Percentiles rank a stretch among this genome's conserved stretches.
Conservation (phyloP, 2,329 filamentous ascomycete genomes). For the Fusarium beomiforme region DNA sequence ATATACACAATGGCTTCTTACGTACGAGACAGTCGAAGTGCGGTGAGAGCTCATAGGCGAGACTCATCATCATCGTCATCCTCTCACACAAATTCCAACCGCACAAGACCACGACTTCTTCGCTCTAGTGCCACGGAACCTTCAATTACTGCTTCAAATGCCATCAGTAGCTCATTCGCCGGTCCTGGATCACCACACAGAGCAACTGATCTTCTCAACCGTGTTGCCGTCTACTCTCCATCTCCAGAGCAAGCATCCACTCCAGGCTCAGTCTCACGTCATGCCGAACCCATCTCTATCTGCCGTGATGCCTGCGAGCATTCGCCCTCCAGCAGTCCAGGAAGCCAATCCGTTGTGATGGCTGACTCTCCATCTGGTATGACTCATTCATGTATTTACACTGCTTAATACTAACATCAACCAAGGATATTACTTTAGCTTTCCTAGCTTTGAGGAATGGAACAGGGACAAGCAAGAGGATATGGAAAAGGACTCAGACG, state of each 20-base stretch:
- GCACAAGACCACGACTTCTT: slow-evolving; percentile 63
- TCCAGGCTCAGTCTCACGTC: slow-evolving; percentile 34
- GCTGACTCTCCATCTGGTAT: slow-evolving; percentile 44
- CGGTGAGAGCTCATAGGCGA: slow-evolving; percentile 40
- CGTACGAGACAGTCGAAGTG: slow-evolving; percentile 39
- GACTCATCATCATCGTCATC: slow-evolving; percentile 41
- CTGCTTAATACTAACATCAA: slow-evolving; percentile 49
- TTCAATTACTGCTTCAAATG: slow-evolving; percentile 65
- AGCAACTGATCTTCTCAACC: slow-evolving; percentile 65
- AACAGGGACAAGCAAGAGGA: slow-evolving; percentile 52
- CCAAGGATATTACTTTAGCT: slow-evolving; percentile 72
- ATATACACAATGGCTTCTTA: slow-evolving; percentile 40
- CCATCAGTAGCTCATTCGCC: slow-evolving; percentile 61
- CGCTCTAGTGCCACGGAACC: slow-evolving; percentile 66
- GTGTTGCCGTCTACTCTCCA: slow-evolving; percentile 60
- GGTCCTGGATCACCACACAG: slow-evolving; percentile 59
- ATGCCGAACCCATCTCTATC: slow-evolving; percentile 37
- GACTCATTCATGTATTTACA: neutral
- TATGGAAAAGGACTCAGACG: slow-evolving; percentile 39
- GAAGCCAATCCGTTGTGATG: slow-evolving; percentile 38
- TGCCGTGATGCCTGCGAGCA: slow-evolving; percentile 32
- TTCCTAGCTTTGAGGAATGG: slow-evolving; percentile 78
- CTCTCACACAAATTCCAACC: slow-evolving; percentile 38
- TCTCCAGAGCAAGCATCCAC: slow-evolving; percentile 33
- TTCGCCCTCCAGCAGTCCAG: slow-evolving; percentile 34